These are phyloP conservation scores for Ceratobasidium sp. DNA, from an alignment of 1,284 basidiomycete genomes.

Conservation along the genomic window DNA sequence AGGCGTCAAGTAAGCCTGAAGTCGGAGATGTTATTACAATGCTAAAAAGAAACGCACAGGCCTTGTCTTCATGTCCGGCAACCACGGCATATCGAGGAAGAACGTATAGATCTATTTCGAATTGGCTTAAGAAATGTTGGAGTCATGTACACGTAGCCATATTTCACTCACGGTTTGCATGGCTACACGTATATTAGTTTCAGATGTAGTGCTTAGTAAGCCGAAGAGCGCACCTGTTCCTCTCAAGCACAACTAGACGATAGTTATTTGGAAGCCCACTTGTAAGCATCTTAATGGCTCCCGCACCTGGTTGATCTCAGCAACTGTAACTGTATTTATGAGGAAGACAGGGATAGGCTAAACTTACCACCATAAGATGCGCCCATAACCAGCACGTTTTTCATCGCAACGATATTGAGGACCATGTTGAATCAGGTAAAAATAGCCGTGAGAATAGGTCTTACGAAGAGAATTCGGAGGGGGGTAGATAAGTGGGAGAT, in stretches of 20 bases:
- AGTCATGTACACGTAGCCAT: no score
- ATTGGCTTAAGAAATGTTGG: neutral
- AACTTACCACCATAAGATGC: slow-evolving; percentile 29
- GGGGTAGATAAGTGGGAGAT: no score
- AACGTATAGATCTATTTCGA: slow-evolving; percentile 49
- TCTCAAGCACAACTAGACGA: slow-evolving; percentile 73
- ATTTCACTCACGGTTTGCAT: slow-evolving; percentile 6
- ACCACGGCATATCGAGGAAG: slow-evolving; percentile 56
- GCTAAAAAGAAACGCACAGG: slow-evolving; percentile 70
- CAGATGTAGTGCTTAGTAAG: neutral
- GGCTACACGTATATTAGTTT: neutral
- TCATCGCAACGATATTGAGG: neutral
- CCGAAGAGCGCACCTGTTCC: slow-evolving; percentile 61
- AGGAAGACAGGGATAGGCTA: no score
- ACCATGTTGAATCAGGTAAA: neutral
- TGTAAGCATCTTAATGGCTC: slow-evolving; percentile 65
- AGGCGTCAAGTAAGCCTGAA: no score
- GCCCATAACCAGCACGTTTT: slow-evolving; percentile 13
- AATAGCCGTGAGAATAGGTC: no score
- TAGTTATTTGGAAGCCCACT: slow-evolving; percentile 63
- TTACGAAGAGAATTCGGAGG: no score
- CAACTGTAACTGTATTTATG: no score
- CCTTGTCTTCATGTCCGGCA: slow-evolving; percentile 54
- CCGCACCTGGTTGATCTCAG: slow-evolving; percentile 51
- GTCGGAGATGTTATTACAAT: no score